Percentiles rank a stretch among this genome's conserved stretches.
These are phyloP conservation scores for Clarireedia hainanense DNA, from an alignment of 2,329 filamentous ascomycete genomes.

Conservation along the genomic window DNA sequence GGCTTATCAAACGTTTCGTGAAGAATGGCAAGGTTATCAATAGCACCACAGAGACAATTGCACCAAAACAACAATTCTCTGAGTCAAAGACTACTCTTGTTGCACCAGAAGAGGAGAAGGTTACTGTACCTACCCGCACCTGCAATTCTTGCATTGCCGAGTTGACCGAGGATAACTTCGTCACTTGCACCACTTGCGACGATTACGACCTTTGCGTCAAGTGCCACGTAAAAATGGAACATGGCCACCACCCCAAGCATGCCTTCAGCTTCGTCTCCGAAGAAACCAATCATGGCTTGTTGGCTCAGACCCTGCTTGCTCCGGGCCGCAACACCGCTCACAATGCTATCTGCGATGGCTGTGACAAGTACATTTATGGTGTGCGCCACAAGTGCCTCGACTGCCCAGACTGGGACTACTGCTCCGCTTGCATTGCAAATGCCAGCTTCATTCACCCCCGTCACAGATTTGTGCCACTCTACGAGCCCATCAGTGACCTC, in stretches of 20 bases:
- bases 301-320: conserved; percentile 60
- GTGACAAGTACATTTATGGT: conserved; percentile 78
- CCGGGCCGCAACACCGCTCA: conserved; percentile 77
- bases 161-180: conserved; percentile 68
- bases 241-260: conserved; percentile 89
- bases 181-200: conserved; percentile 76
- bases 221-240: conserved; percentile 68
- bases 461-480: conserved; percentile 86
- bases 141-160: conserved; percentile 55
- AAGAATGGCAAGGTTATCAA: conserved; percentile 70
- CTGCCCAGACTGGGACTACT: conserved; percentile 98
- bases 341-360: conserved; percentile 89
- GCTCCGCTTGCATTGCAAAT: conserved; percentile 62
- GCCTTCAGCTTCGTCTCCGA: conserved; percentile 62
- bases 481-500: conserved; percentile 53
- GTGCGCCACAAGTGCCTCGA: conserved; percentile 93
- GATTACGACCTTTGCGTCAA: conserved; percentile 87
- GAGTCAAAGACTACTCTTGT: conserved; percentile 24
- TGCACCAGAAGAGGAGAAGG: conserved; percentile 17
- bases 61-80: conserved; percentile 35
- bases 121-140: conserved; percentile 33
- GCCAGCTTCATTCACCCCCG: conserved; percentile 64
- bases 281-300: conserved; percentile 50
- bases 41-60: conserved; percentile 77
- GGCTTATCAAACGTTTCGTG: conserved; percentile 87